These are phyloP conservation scores for Cinchona pubescens DNA, from an alignment of 257 asterid species.

Conservation along the genomic window DNA sequence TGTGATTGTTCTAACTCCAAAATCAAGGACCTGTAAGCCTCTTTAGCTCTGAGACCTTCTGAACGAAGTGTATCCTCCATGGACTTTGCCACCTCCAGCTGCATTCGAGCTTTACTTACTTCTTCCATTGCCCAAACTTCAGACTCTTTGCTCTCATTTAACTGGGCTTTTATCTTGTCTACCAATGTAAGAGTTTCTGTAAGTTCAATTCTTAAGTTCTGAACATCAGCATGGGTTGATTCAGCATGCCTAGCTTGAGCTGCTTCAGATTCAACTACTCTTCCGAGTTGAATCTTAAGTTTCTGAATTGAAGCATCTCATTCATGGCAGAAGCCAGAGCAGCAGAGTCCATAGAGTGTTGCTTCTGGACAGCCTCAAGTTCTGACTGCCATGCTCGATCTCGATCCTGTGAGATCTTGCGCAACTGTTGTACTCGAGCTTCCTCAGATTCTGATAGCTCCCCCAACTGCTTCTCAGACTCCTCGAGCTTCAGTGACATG, in stretches of 20 bases:
- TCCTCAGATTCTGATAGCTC: slow-evolving; percentile 79
- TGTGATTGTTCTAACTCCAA: slow-evolving; percentile 63
- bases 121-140: slow-evolving; percentile 61
- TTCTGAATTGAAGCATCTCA: slow-evolving; percentile 75
- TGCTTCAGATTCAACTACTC: slow-evolving; percentile 57
- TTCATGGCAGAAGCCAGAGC: slow-evolving; percentile 65
- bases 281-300: slow-evolving; percentile 63
- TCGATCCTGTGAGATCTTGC: slow-evolving; percentile 77
- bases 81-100: slow-evolving; percentile 52
- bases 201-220: slow-evolving; percentile 62
- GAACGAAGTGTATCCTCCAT: slow-evolving; percentile 45
- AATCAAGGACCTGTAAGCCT: slow-evolving; percentile 40
- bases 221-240: slow-evolving; percentile 58
- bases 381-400: slow-evolving; percentile 82
- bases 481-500: slow-evolving; percentile 60
- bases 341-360: slow-evolving; percentile 67
- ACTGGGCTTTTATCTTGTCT: slow-evolving; percentile 55
- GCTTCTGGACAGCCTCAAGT: slow-evolving; percentile 73
- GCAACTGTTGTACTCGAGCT: slow-evolving; percentile 65
- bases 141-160: slow-evolving; percentile 55
- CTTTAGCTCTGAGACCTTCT: slow-evolving; percentile 46
- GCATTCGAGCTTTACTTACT: slow-evolving; percentile 47
- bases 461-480: slow-evolving; percentile 56
- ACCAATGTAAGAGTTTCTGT: slow-evolving; percentile 49
- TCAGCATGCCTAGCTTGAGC: slow-evolving; percentile 69